These are phyloP conservation scores for Colletotrichum musae DNA, from an alignment of 2,329 filamentous ascomycete species.

Conservation along the genomic window DNA sequence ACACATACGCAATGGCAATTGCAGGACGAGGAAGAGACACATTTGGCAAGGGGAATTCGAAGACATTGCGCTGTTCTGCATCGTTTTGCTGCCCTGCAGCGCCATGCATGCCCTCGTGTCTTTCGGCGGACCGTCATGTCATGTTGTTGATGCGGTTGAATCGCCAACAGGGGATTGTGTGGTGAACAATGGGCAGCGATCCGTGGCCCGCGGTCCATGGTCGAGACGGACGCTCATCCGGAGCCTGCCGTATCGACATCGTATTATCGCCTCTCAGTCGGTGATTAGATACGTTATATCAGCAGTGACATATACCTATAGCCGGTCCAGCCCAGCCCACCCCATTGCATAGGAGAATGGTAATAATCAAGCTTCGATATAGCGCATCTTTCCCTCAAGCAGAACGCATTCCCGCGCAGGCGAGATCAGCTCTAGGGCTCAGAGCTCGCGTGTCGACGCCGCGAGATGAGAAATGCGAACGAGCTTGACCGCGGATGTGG, in stretches of 20 bases:
- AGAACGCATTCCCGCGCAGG: conserved; percentile 20
- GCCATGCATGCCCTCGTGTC: not conserved
- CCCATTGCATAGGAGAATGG: not conserved
- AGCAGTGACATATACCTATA: not conserved
- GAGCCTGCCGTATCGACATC: not conserved
- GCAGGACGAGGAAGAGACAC: conserved; percentile 8
- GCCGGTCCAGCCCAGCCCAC: conserved; percentile 2
- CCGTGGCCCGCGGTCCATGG: no score
- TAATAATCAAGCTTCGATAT: conserved; percentile 12
- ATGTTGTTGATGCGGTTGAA: no score
- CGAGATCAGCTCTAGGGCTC: conserved; percentile 17
- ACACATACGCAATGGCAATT: conserved; percentile 3
- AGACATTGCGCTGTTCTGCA: no score
- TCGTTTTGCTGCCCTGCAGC: not conserved
- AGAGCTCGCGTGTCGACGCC: not conserved
- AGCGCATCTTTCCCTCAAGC: conserved; percentile 11
- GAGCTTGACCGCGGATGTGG: conserved; percentile 12
- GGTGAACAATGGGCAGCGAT: conserved; percentile 13
- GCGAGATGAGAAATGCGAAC: conserved; percentile 18
- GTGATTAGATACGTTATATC: not conserved
- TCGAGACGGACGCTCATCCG: no score
- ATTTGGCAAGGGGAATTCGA: conserved; percentile 3
- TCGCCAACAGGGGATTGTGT: conserved; percentile 17
- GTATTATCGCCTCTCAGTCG: not conserved
- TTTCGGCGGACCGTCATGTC: not conserved